Base-by-base conservation (phyloP, 306 rosid genomes). In the Pterocarpus santalinus region DNA sequence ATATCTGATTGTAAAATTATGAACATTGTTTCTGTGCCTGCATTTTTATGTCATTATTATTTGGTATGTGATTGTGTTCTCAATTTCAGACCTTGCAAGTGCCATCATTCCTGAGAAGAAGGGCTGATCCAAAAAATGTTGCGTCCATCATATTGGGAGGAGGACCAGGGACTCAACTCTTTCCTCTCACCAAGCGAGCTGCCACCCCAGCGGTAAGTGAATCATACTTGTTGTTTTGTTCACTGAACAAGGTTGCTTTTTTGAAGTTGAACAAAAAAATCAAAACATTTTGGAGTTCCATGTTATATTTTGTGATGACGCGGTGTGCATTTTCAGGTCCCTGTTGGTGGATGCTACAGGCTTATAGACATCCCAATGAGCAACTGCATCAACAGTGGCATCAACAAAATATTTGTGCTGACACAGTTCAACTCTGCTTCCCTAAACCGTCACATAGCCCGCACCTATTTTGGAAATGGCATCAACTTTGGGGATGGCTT, bases 291-390 rank as follows among this genome's bases (percentile, higher is more conserved):
- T 57, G 30, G 60, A 60, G 60, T 28, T 75, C 57, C 38, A 4
- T 41, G 46, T 49, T 71, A 53, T 3, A 1, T 67, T 16, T 51
- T 75, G 60, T 53, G 47, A 57, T 63, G 30, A 12, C 63, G 57
- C 4, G 38, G 30, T 68, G 51, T 73, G 41, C 33, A 39, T 69
- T 77, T 87, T 36, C 89, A 95, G 99, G 99, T 95, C 39, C 98
- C 99, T 1, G 84, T 95, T 51, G 99, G 99, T 64, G 99, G 99
- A 64, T 91, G 97, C 83, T 95, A 95, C 86, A 90, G 97, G 84
- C 90, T 93, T 71, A 95, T 95, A 61, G 99, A 95, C 75, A 86
- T 95, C 76, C 99, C 99, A 5, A 93, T 95, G 99, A 95, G 99
- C 77, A 93, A 95, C 72, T 93, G 98, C 86, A 90, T 95, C 76